These are phyloP conservation scores for Microbotryomycetes sp. DNA, from an alignment of 1,284 basidiomycete species.

Conservation along the genomic window DNA sequence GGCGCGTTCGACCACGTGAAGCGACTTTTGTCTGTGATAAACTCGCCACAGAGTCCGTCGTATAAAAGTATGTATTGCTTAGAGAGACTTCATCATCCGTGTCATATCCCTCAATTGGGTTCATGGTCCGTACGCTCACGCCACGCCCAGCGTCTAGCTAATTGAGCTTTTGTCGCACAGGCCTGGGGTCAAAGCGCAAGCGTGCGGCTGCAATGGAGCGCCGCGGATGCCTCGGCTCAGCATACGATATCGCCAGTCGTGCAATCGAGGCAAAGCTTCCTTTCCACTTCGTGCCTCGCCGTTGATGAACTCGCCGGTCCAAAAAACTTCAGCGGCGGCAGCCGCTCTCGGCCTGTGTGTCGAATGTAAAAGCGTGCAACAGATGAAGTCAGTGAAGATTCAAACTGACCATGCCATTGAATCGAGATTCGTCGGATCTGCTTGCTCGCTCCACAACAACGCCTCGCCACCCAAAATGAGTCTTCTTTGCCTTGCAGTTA, in stretches of 20 bases:
- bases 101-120: no score
- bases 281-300: constrained; percentile 47
- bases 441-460: constrained; percentile 71
- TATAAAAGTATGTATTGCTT: no score
- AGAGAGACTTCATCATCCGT: no score
- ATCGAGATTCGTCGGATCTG: constrained; percentile 62
- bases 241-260: constrained; percentile 59
- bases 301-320: constrained; percentile 55
- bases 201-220: constrained; percentile 66
- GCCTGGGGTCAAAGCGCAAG: constrained; percentile 63
- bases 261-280: constrained; percentile 63
- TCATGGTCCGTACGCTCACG: no score
- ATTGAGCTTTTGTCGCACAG: no score
- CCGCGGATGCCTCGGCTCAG: constrained; percentile 59
- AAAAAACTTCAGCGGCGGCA: constrained; percentile 70
- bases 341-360: constrained; percentile 57
- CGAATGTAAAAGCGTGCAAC: background rate
- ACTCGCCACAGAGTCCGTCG: no score
- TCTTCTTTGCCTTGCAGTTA: constrained; percentile 48
- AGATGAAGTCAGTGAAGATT: no score
- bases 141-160: no score
- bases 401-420: constrained; percentile 53
- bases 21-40: no score
- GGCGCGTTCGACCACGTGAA: no score
- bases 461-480: constrained; percentile 61